Evolutionary conservation across 129 eudicot genomes (phyloP), one percentile per base, ranked within the genome.

Genomic region (sunflower (Helianthus annuus)): DNA sequence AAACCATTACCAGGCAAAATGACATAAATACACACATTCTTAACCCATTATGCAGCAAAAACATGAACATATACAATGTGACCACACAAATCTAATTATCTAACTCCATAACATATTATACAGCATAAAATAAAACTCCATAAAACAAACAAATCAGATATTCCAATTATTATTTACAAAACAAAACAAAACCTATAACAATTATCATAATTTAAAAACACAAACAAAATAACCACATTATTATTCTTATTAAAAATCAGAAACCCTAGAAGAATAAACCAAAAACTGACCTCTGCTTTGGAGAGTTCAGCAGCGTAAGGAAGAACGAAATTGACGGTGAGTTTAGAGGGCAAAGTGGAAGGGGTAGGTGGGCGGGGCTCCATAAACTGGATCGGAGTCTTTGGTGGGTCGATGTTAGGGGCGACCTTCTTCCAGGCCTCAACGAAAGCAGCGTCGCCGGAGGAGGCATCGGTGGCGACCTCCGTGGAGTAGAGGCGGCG

Each of bases 341-440:
- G 84, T 64, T 91, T 91, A 6, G 96, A 27, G 5, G 97, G 97
- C 45, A 92, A 86, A 13, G 87, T 52, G 60, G 91, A 67, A 24
- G 88, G 86, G 2, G 97, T 76, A 14, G 88, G 78, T 2, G 96
- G 92, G 1, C 97, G 92, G 34, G 96, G 76, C 6, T 74, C 68
- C 89, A 80, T 83, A 70, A 54, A 91, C 39, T 87, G 69, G 32
- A 77, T 68, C n/a, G 97, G 92, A 3, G 96, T 88, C 63, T 82
- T 82, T 10, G 97, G 97, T 29, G 97, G 93, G 5, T 91, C 97
- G 10, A 88, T 71, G 77, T 80, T 84, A 2, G 97, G 96, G 55
- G 63, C 69, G 34, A 84, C 76, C 36, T 83, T 89, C 87, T 78
- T 88, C 97, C 97, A 92, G 5, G 93, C 81, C 32, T 82, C 83